Conservation (phyloP, 164 flowering plant species). For the Saururus chinensis region DNA sequence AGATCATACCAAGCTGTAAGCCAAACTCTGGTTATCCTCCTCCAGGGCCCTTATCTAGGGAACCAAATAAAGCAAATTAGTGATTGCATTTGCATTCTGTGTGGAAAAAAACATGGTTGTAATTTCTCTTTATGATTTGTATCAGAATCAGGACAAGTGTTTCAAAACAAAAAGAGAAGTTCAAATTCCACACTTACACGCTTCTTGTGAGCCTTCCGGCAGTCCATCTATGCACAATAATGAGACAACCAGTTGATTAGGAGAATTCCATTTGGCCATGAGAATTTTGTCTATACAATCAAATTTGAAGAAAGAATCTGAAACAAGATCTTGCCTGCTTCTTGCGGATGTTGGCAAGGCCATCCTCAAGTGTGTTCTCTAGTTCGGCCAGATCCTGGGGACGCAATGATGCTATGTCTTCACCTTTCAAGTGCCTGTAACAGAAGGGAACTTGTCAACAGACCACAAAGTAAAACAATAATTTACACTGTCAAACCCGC, state of each 20-base stretch:
- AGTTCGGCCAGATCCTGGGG: slow-evolving; percentile 43
- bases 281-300: background rate
- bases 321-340: slow-evolving; percentile 16
- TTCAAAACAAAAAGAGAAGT: background rate
- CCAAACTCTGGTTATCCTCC: slow-evolving; percentile 45
- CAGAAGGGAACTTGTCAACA: background rate
- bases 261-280: background rate
- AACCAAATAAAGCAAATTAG: background rate
- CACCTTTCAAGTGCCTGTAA: slow-evolving; percentile 78
- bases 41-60: slow-evolving; percentile 28
- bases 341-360: slow-evolving; percentile 32
- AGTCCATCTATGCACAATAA: slow-evolving; percentile 23
- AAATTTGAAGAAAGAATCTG: background rate
- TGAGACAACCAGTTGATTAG: background rate
- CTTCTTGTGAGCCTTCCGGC: slow-evolving; percentile 17
- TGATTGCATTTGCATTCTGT: background rate
- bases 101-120: no score
- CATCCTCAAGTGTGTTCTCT: slow-evolving; percentile 59
- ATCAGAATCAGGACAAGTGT: background rate
- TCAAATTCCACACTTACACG: slow-evolving; percentile 18
- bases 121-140: background rate
- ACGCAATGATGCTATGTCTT: slow-evolving; percentile 50
- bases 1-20: slow-evolving; percentile 30
- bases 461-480: no score
- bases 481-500: no score